Percentiles rank a stretch among this genome's conserved stretches.
Conservation (phyloP, 805 yeast genomes). For the Schwanniomyces vanrijiae region DNA sequence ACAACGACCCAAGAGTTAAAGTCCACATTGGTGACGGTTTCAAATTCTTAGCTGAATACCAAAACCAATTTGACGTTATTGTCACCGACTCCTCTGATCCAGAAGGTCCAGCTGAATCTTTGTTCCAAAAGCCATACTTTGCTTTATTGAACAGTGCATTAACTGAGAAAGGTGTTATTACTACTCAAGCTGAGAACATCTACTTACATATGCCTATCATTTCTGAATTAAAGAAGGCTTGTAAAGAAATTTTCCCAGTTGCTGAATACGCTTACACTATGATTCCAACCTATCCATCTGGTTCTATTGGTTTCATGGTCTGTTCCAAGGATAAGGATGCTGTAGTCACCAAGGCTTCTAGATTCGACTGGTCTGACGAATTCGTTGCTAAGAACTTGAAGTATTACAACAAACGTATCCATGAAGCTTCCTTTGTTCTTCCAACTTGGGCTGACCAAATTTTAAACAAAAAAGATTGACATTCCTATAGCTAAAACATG, state of each 20-base stretch:
- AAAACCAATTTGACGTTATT: constrained; percentile 88
- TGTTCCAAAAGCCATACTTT: constrained; percentile 92
- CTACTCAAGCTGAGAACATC: constrained; percentile 94
- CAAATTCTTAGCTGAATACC: constrained; percentile 82
- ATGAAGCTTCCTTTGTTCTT: constrained; percentile 83
- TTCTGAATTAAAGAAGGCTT: constrained; percentile 76
- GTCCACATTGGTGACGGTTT: constrained; percentile 97
- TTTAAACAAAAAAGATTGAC: constrained; percentile 26
- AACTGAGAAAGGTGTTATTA: constrained; percentile 85
- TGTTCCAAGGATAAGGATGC: constrained; percentile 74
- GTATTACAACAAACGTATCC: constrained; percentile 84
- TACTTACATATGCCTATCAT: constrained; percentile 90
- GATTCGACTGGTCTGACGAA: constrained; percentile 57
- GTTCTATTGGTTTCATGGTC: constrained; percentile 97
- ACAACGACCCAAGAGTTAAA: constrained; percentile 83
- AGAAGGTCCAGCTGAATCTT: constrained; percentile 95
- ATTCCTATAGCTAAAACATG: constrained; percentile 1
- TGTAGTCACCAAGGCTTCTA: constrained; percentile 66
- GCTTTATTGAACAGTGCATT: constrained; percentile 81
- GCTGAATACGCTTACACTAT: constrained; percentile 90
- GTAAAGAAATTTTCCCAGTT: constrained; percentile 82
- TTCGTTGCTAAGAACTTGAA: constrained; percentile 65
- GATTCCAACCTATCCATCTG: constrained; percentile 96
- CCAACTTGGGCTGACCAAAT: constrained; percentile 81
- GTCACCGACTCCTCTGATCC: constrained; percentile 98